Evolutionary conservation across 2,329 filamentous ascomycete genomes (phyloP).

Genomic region (Aspergillus sp.): DNA sequence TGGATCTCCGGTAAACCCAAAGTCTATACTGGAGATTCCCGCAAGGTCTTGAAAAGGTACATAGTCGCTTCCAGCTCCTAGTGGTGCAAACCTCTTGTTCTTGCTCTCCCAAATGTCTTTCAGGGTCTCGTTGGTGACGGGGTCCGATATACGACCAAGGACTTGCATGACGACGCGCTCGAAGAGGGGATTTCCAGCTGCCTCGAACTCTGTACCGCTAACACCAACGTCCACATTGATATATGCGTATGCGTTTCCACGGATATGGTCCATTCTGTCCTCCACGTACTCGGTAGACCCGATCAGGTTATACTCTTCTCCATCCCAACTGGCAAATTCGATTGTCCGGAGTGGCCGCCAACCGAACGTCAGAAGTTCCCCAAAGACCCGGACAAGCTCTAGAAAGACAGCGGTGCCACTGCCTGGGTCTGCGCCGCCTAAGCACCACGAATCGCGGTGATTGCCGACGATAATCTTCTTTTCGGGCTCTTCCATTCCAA

Average conservation of each 20-base stretch:
- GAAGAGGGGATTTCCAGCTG: constrained; percentile 80
- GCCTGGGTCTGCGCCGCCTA: constrained; percentile 83
- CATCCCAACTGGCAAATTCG: constrained; percentile 97
- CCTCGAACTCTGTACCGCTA: constrained; percentile 73
- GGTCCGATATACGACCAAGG: constrained; percentile 75
- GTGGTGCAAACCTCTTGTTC: constrained; percentile 63
- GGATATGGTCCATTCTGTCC: constrained; percentile 73
- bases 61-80: constrained; percentile 80
- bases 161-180: constrained; percentile 72
- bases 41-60: constrained; percentile 90
- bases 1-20: constrained; percentile 71
- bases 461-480: constrained; percentile 91
- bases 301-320: constrained; percentile 87
- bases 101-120: constrained; percentile 74
- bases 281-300: constrained; percentile 96
- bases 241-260: constrained; percentile 79
- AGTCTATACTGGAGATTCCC: constrained; percentile 83
- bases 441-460: constrained; percentile 90
- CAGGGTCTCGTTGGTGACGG: constrained; percentile 71
- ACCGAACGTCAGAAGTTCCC: constrained; percentile 73
- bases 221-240: constrained; percentile 89
- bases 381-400: constrained; percentile 84
- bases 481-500: constrained; percentile 78
- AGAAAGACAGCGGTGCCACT: constrained; percentile 90
- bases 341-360: constrained; percentile 95